Evolutionary conservation across 352 stramenopile species (phyloP).

Genomic region (Phytophthora fragariae): DNA sequence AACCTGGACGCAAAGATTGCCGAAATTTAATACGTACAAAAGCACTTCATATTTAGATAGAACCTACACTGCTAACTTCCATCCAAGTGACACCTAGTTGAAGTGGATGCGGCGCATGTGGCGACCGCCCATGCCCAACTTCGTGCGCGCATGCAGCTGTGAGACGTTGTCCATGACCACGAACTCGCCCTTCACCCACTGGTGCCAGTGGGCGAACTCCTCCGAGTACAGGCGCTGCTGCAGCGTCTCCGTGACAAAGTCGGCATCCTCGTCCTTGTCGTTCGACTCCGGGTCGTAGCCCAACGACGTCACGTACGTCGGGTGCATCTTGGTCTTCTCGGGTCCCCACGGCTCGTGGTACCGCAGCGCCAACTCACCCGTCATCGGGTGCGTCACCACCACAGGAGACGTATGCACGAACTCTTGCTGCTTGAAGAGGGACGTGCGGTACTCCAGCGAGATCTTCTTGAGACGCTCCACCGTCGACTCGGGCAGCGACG

Average conservation of each 20-base stretch:
- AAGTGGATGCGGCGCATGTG: conserved; percentile 38
- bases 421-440: conserved; percentile 11
- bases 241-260: conserved; percentile 26
- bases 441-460: conserved; percentile 25
- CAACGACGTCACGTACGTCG: conserved; percentile 33
- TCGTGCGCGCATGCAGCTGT: conserved; percentile 25
- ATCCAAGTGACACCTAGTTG: conserved; percentile 9
- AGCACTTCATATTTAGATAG: too few species aligned
- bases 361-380: conserved; percentile 21
- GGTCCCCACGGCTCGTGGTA: conserved; percentile 30
- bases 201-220: conserved; percentile 24
- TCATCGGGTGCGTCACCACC: conserved; percentile 26
- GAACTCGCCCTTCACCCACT: conserved; percentile 34
- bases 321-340: conserved; percentile 37
- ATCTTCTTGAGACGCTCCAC: conserved; percentile 35
- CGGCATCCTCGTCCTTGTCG: conserved; percentile 24
- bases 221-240: conserved; percentile 28
- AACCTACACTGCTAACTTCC: too few species aligned
- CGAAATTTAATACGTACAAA: too few species aligned
- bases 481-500: conserved; percentile 17
- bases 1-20: not conserved
- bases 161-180: conserved; percentile 34
- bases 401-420: conserved; percentile 25
- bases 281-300: conserved; percentile 26
- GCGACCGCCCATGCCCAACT: conserved; percentile 21